Evolutionary conservation across 1,284 basidiomycete genomes (phyloP).

Genomic region (Ganoderma lingzhi): DNA sequence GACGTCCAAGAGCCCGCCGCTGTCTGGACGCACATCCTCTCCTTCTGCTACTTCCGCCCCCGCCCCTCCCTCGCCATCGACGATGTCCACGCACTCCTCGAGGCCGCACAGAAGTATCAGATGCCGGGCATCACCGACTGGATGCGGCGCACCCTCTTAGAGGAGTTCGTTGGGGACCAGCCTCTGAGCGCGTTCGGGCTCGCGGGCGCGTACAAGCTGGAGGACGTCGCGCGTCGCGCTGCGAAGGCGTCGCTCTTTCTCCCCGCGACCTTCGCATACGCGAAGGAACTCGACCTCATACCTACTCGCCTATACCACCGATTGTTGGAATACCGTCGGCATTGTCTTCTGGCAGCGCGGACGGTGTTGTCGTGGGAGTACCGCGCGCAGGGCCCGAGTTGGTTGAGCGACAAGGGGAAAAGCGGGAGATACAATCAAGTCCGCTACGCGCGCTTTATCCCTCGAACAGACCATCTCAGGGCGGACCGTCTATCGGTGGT

Average conservation of each 20-base stretch:
- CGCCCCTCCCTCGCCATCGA: neutral
- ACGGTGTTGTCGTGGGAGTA: neutral
- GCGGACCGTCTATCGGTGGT: neutral
- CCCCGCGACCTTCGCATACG: neutral
- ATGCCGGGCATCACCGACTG: conserved; percentile 1
- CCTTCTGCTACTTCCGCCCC: conserved; percentile 4
- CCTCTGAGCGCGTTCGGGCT: conserved; percentile 18
- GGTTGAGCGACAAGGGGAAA: neutral
- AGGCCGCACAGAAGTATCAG: conserved; percentile 15
- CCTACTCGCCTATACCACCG: neutral
- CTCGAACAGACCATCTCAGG: neutral
- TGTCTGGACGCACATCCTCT: conserved; percentile 12
- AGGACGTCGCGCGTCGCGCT: conserved; percentile 11
- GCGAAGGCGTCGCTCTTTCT: conserved; percentile 8
- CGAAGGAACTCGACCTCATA: conserved; percentile 2
- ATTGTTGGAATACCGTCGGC: neutral
- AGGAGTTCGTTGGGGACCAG: neutral
- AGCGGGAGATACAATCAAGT: neutral
- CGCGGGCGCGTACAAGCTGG: conserved; percentile 12
- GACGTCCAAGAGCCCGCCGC: neutral
- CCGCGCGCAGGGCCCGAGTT: neutral
- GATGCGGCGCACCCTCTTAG: conserved; percentile 2
- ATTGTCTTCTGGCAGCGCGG: neutral
- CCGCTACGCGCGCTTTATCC: neutral
- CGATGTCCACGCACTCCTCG: conserved; percentile 7